Conservation (phyloP, 352 stramenopile genomes). For the Blastocystis sp. region DNA sequence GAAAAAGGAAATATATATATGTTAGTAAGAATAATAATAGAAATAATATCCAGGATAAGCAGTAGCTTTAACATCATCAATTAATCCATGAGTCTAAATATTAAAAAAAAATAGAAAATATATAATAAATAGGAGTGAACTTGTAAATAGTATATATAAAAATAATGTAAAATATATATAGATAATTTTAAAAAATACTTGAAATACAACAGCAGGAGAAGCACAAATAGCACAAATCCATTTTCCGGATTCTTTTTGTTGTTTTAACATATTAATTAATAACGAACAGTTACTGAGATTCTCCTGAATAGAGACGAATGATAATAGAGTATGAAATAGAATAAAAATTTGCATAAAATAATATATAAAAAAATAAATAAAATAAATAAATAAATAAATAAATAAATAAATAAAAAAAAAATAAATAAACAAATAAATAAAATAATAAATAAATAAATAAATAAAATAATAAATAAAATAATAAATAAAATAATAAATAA, state of each 20-base stretch:
- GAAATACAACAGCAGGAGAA: slow-evolving; percentile 47
- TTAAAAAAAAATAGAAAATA: neutral
- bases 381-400: neutral
- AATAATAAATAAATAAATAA: no score
- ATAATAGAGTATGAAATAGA: slow-evolving; percentile 2
- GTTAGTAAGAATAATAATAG: no score
- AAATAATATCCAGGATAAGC: slow-evolving; percentile 42
- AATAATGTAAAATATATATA: no score
- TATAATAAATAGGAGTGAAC: no score
- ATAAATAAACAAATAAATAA: no score
- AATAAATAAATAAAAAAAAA: no score
- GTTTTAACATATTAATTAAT: slow-evolving; percentile 43
- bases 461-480: no score
- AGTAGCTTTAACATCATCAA: slow-evolving; percentile 44
- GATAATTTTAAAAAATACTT: no score
- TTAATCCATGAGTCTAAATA: slow-evolving; percentile 41
- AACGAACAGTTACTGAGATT: slow-evolving; percentile 41
- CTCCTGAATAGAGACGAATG: neutral
- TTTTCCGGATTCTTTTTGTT: slow-evolving; percentile 40
- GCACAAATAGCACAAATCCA: slow-evolving; percentile 49
- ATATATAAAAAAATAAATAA: neutral
- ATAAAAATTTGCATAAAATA: slow-evolving; percentile 45
- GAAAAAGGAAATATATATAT: no score
- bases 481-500: no score
- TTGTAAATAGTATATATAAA: no score